phyloP scores from a whole-genome alignment of 306 rosid species.

The Lupinus albus region DNA sequence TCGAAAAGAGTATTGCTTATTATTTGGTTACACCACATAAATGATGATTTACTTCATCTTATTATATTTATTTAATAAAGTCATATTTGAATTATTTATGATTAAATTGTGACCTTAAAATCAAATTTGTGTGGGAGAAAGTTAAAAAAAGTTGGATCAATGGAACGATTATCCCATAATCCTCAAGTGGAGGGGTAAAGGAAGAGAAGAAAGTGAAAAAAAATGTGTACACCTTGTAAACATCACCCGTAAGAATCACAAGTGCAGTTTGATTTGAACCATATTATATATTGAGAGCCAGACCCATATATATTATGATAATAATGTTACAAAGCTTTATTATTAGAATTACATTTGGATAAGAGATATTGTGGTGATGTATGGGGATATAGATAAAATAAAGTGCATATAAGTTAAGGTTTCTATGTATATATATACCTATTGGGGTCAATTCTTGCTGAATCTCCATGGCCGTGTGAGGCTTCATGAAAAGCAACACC shows the following conservation, averaged over 20 bases:
- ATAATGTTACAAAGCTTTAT: neutral
- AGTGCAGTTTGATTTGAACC: neutral
- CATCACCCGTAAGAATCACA: neutral
- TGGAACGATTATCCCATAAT: too few species aligned
- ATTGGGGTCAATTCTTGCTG: constrained; percentile 31
- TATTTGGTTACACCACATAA: too few species aligned
- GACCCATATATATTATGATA: neutral
- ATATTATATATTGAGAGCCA: neutral
- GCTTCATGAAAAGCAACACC: constrained; percentile 52
- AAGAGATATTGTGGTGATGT: neutral
- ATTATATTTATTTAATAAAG: too few species aligned
- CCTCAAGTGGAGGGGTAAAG: too few species aligned
- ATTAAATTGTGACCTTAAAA: too few species aligned
- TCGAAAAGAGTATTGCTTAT: too few species aligned
- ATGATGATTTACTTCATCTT: too few species aligned
- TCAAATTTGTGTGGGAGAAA: too few species aligned
- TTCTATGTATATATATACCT: constrained; percentile 42
- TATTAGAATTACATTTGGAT: neutral
- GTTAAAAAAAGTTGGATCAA: too few species aligned
- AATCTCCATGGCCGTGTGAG: constrained; percentile 23
- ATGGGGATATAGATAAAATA: neutral
- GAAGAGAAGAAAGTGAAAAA: too few species aligned
- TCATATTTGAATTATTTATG: too few species aligned
- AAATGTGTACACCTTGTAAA: too few species aligned
- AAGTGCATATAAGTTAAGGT: neutral